These are phyloP conservation scores for Dryadomyces quercivorus DNA, from an alignment of 2,329 filamentous ascomycete species.

Conservation along the genomic window DNA sequence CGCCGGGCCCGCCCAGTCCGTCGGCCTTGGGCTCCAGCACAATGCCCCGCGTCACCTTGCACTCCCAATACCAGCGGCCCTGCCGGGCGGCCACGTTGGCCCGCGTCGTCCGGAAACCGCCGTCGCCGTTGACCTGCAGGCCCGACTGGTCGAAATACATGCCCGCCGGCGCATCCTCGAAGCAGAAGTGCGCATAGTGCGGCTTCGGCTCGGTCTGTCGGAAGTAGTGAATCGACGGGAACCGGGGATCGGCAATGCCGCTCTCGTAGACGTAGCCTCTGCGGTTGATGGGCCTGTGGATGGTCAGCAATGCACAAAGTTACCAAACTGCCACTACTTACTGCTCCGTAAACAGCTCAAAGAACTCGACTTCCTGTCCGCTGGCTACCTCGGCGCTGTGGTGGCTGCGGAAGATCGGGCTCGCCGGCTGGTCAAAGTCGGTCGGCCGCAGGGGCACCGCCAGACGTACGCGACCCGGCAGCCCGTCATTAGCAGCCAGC, in stretches of 20 bases:
- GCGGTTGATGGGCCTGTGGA: slow-evolving; percentile 32
- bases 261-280: slow-evolving; percentile 78
- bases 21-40: slow-evolving; percentile 29
- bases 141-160: slow-evolving; percentile 72
- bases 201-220: slow-evolving; percentile 79
- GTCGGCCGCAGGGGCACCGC: slow-evolving; percentile 44
- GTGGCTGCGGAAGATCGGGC: slow-evolving; percentile 43
- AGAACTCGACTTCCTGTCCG: slow-evolving; percentile 42
- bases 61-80: slow-evolving; percentile 89
- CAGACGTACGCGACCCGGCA: slow-evolving; percentile 49
- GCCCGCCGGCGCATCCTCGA: slow-evolving; percentile 79
- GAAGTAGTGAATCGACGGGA: slow-evolving; percentile 80
- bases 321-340: slow-evolving; percentile 23
- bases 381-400: slow-evolving; percentile 38
- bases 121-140: slow-evolving; percentile 72
- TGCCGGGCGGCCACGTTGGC: slow-evolving; percentile 85
- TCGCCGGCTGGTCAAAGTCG: slow-evolving; percentile 48
- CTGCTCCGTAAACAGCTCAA: slow-evolving; percentile 53
- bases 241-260: slow-evolving; percentile 79
- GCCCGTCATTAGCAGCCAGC: slow-evolving; percentile 33
- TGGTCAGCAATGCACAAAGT: too few species aligned
- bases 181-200: slow-evolving; percentile 74
- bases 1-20: slow-evolving; percentile 25
- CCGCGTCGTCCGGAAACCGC: slow-evolving; percentile 82
- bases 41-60: slow-evolving; percentile 66